Conservation (phyloP, 768 basidiomycete species). For the Leucogyrophana mollusca region DNA sequence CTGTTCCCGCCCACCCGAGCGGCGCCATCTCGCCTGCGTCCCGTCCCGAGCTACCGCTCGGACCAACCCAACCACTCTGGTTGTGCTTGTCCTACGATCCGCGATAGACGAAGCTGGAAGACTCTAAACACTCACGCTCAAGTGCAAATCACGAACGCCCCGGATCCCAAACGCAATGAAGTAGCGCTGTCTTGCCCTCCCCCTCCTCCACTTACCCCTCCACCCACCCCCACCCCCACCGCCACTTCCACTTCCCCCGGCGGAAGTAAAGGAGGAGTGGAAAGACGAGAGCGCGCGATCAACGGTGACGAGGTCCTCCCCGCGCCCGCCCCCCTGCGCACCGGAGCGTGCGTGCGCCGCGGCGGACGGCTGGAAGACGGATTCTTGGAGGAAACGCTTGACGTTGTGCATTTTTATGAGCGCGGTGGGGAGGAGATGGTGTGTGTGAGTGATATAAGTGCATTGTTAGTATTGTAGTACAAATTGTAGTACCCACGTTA, state of each 20-base stretch:
- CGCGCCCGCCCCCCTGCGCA: constrained; percentile 66
- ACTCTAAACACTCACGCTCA: constrained; percentile 99
- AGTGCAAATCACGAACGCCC: constrained; percentile 70
- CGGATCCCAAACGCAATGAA: constrained; percentile 79
- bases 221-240: no score
- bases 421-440: constrained; percentile 94
- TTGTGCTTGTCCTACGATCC: no score
- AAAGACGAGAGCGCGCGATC: constrained; percentile 54
- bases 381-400: constrained; percentile 88
- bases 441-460: constrained; percentile 7
- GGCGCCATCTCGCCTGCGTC: no score
- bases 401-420: constrained; percentile 99
- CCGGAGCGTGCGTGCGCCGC: constrained; percentile 66
- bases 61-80: no score
- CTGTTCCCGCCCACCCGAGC: no score
- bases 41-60: no score
- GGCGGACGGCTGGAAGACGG: constrained; percentile 23
- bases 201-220: no score
- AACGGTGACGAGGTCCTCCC: constrained; percentile 86
- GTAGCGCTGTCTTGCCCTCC: constrained; percentile 55
- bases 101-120: no score
- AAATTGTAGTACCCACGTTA: constrained; percentile 73
- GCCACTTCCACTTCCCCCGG: no score
- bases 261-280: no score
- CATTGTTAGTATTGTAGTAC: background rate